phyloP scores from a whole-genome alignment of 2,329 filamentous ascomycete species.

The Botrytis pseudocinerea region DNA sequence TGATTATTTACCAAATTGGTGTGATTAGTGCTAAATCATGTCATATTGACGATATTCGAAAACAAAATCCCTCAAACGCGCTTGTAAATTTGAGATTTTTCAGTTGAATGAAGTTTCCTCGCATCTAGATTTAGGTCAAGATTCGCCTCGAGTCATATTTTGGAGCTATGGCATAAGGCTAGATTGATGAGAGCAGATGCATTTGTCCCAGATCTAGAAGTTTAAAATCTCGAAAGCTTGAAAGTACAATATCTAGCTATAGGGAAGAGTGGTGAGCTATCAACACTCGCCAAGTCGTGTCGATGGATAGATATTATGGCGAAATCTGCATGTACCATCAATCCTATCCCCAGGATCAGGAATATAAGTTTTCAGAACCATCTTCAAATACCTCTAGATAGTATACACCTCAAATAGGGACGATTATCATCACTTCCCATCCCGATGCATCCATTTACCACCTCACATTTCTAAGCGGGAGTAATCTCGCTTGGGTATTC shows the following conservation, averaged over 20 bases:
- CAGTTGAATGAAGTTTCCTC: neutral
- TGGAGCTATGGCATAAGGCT: neutral
- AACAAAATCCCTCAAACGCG: neutral
- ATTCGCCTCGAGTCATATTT: neutral
- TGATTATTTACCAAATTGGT: neutral
- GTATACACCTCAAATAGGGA: neutral
- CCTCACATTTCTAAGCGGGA: neutral
- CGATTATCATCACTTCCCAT: neutral
- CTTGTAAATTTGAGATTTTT: neutral
- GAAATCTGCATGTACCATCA: neutral
- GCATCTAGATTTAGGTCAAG: neutral
- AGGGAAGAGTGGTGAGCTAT: neutral
- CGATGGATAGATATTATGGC: neutral
- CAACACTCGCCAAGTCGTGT: neutral
- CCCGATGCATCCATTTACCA: neutral
- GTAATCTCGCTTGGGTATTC: neutral
- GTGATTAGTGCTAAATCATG: neutral
- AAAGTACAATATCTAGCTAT: neutral
- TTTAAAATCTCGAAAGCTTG: neutral
- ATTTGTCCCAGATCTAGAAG: neutral
- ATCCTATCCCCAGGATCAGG: neutral
- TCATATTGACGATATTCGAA: neutral
- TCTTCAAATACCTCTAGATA: neutral
- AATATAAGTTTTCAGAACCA: neutral
- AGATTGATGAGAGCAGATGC: neutral